phyloP scores from a whole-genome alignment of 108 stramenopile genomes.

The Cyclotella sp. region DNA sequence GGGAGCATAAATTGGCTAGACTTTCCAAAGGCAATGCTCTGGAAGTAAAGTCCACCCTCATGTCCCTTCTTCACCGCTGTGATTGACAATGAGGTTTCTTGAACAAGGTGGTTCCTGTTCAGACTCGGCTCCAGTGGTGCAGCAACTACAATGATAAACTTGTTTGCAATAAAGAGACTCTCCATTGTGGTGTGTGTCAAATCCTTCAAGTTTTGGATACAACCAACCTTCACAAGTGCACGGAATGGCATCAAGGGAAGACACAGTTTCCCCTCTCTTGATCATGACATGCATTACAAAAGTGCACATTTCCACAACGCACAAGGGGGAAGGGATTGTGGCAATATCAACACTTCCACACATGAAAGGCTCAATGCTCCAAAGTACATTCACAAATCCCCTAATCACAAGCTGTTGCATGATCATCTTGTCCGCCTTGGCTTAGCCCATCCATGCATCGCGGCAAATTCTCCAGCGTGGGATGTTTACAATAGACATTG shows the following conservation, averaged over 20 bases:
- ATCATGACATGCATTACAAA: constrained; percentile 68
- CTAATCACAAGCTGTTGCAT: constrained; percentile 55
- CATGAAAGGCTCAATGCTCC: constrained; percentile 54
- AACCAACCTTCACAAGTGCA: constrained; percentile 57
- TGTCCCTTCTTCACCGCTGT: constrained; percentile 56
- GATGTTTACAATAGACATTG: constrained; percentile 57
- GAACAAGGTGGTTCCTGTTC: constrained; percentile 49
- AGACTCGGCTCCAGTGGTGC: constrained; percentile 10
- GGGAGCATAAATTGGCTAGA: constrained; percentile 51
- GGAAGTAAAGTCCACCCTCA: constrained; percentile 47
- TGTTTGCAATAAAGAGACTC: constrained; percentile 60
- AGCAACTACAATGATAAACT: constrained; percentile 63
- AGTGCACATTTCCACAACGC: constrained; percentile 73
- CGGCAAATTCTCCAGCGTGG: constrained; percentile 58
- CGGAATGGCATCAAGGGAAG: constrained; percentile 48
- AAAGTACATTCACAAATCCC: constrained; percentile 53
- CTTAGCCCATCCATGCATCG: constrained; percentile 55
- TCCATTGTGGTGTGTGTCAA: constrained; percentile 60
- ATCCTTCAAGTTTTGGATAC: constrained; percentile 57
- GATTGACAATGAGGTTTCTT: constrained; percentile 68
- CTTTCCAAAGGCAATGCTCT: constrained; percentile 40
- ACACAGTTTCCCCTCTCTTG: constrained; percentile 34
- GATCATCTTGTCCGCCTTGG: constrained; percentile 60
- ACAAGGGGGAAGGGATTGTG: constrained; percentile 60
- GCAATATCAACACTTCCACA: constrained; percentile 83